Base-by-base conservation (phyloP, 2,329 filamentous ascomycete genomes). In the Septoria linicola region DNA sequence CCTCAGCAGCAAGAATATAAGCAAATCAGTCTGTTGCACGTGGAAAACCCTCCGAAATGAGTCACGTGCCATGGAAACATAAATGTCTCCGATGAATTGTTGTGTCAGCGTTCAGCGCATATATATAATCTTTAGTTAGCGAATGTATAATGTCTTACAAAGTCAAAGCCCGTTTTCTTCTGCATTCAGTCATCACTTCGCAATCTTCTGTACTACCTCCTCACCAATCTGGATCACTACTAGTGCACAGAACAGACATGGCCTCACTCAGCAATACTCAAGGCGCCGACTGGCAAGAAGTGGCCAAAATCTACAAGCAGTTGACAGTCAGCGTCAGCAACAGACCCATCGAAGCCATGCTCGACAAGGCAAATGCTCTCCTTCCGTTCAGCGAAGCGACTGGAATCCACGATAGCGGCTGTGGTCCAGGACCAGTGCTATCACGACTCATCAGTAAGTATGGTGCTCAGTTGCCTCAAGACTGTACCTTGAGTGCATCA, bases 351-450 rank as follows among this genome's bases (percentile, higher is more conserved):
- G 40, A 25, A 10, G 41, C 44, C 8, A 54, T 68, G 51, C 58
- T 69, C 43, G 48, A 58, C 4, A 53, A 55, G 6, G 51, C 58
- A 6, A 59, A 69, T 49, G 53, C 58, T 4, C 34, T 59, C 2
- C 37, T 35, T 2, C 60, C 66, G 4, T 64, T 68, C 49, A 54
- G 54, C 8, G 35, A 59, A 31, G 66, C 66, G 2, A 62, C 60
- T 0, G 58, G 55, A 1, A 64, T 69, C 31, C 59, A 65, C 25
- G 66, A 69, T 51, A 61, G 66, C 39, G 66, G 66, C 40, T 64
- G 62, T 44, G 66, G 66, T 0, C 65, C 66, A 4, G 66, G 66
- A 4, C 55, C 60, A 0, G 57, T 65, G 27, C 63, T 63, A 19
- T 31, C 53, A 1, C 55, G 52, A 13, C 25, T 69, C 30, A 57